These are phyloP conservation scores for Penicillium hordei DNA, from an alignment of 2,329 filamentous ascomycete species.

Conservation along the genomic window DNA sequence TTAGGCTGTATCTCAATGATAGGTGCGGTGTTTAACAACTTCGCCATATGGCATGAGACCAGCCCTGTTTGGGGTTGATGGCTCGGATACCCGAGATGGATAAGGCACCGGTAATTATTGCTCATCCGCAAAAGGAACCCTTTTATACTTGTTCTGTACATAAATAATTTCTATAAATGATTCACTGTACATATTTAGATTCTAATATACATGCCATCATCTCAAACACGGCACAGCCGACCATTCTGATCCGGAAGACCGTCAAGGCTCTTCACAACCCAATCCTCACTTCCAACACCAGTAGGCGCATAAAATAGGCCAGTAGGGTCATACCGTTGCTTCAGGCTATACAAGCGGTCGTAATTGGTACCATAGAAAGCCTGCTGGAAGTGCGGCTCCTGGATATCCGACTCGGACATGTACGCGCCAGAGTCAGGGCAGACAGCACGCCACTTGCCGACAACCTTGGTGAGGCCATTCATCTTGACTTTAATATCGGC, in stretches of 20 bases:
- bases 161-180: background rate
- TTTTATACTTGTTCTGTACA: background rate
- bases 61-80: background rate
- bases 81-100: background rate
- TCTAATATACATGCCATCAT: background rate
- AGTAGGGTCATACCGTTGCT: slow-evolving; percentile 53
- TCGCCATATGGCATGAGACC: background rate
- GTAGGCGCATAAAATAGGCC: slow-evolving; percentile 51
- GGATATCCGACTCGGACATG: slow-evolving; percentile 54
- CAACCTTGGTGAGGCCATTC: slow-evolving; percentile 21
- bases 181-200: background rate
- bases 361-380: slow-evolving; percentile 35
- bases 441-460: slow-evolving; percentile 27
- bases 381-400: slow-evolving; percentile 34
- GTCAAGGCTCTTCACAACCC: slow-evolving; percentile 41
- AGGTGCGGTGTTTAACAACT: background rate
- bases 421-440: slow-evolving; percentile 29
- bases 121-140: background rate
- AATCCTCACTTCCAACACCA: slow-evolving; percentile 57
- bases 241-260: slow-evolving; percentile 37
- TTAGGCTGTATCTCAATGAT: background rate
- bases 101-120: background rate
- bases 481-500: slow-evolving; percentile 36
- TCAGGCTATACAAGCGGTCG: slow-evolving; percentile 39
- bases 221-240: slow-evolving; percentile 39